Base-by-base conservation (phyloP, 2,329 filamentous ascomycete genomes). In the Aspergillus fumigatus region DNA sequence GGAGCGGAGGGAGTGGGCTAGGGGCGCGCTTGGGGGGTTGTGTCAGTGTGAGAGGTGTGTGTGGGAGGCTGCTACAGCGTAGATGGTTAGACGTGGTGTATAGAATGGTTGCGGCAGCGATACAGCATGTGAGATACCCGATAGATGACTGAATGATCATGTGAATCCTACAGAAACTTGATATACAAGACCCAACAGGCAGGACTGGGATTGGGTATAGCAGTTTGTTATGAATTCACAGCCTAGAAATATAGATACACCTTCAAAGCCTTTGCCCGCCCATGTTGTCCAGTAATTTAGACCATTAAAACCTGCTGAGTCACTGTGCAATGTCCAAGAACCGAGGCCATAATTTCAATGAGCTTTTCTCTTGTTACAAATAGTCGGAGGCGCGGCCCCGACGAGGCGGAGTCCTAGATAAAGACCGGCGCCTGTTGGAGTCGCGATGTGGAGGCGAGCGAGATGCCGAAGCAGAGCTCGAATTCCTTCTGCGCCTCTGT, bases 21-120 rank as follows among this genome's bases (percentile, higher is more conserved):
- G 81, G 49, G 94, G 93, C 4, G 92, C 91, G 57, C 78, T 99
- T 52, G 94, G 94, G 0, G 94, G 94, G 0, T 86, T 85, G 74
- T 99, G 94, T 76, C 87, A 90, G 81, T 99, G 94, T 75, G 77
- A 83, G 58, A 83, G 94, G 62, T 99, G 94, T 74, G 77, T 87
- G 25, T 86, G 83, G 69, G 93, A 97, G 73, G 84, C 72, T n/a
- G 9, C 40, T n/a, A 19, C 4, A 5, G 61, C 65, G 51, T 26
- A 57, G 57, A 23, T 45, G 40, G 10, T 23, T 19, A 3, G 43
- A 38, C 2, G 17, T 23, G 43, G 43, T 47, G 25, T 11, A 47
- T 47, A 47, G 43, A 25, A 25, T 14, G 43, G 11, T 38, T 38
- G 32, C 17, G 32, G 3, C 5, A 14, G 32, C 32, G 11, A 38